phyloP scores from a whole-genome alignment of 192 early-diverging fungal species.

The Podila horticola region DNA sequence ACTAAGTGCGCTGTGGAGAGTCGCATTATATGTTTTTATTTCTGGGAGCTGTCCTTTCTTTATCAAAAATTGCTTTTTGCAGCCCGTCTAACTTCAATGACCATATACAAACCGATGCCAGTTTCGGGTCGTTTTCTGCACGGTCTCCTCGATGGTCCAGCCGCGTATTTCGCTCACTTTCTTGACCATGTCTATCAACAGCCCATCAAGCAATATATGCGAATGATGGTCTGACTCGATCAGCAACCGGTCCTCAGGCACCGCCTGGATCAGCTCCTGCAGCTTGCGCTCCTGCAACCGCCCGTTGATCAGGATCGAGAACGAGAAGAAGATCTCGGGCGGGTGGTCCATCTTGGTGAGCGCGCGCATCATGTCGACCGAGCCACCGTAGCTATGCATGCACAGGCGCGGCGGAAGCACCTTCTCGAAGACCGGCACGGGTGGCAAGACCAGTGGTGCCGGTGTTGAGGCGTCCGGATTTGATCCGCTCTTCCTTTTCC shows the following conservation, averaged over 20 bases:
- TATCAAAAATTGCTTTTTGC: neutral
- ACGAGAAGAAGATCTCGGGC: conserved; percentile 77
- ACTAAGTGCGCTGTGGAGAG: too few relatives aligned
- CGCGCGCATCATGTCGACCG: conserved; percentile 70
- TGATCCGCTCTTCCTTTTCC: neutral
- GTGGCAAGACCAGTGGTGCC: neutral
- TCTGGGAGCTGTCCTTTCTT: too few relatives aligned
- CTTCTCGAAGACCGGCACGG: conserved; percentile 5
- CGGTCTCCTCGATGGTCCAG: conserved; percentile 65
- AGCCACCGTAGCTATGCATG: conserved; percentile 89
- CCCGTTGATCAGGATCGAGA: conserved; percentile 82
- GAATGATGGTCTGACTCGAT: conserved; percentile 86
- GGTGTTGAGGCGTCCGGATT: conserved; percentile 9
- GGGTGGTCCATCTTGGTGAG: conserved; percentile 53
- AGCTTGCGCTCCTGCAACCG: conserved; percentile 64
- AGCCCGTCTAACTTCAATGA: neutral
- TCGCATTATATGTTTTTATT: too few relatives aligned
- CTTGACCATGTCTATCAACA: conserved; percentile 61
- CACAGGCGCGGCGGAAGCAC: conserved; percentile 77
- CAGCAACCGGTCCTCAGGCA: conserved; percentile 82
- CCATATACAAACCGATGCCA: conserved; percentile 55
- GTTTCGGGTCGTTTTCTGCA: conserved; percentile 59
- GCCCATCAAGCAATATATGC: conserved; percentile 58
- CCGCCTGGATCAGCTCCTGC: conserved; percentile 69
- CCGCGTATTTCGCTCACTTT: conserved; percentile 67